These are phyloP conservation scores for Aureobasidium sp. DNA, from an alignment of 2,329 filamentous ascomycete genomes.

Conservation along the genomic window DNA sequence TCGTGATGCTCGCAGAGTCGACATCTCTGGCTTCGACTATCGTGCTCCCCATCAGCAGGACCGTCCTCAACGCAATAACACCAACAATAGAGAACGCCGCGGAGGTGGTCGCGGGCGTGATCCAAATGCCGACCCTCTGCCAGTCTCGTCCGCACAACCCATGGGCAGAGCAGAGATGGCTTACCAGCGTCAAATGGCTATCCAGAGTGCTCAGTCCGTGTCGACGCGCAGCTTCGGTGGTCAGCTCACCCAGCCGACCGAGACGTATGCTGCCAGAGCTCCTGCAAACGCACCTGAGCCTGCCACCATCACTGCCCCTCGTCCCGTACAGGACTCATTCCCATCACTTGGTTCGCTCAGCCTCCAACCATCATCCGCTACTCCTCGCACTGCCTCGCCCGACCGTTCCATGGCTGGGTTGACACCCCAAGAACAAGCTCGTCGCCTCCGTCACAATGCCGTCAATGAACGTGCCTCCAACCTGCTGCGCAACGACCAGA, in stretches of 20 bases:
- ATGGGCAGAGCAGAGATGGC: constrained; percentile 81
- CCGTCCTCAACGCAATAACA: constrained; percentile 41
- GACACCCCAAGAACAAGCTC: constrained; percentile 72
- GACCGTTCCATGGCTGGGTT: constrained; percentile 35
- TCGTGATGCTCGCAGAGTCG: constrained; percentile 75
- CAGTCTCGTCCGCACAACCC: constrained; percentile 69
- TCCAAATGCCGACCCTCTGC: constrained; percentile 75
- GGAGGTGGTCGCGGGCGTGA: constrained; percentile 66
- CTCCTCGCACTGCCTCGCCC: constrained; percentile 29
- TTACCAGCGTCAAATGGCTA: constrained; percentile 84
- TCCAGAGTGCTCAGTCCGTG: constrained; percentile 78
- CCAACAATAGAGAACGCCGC: constrained; percentile 31
- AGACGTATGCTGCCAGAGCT: constrained; percentile 40
- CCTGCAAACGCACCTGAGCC: constrained; percentile 33
- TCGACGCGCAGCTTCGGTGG: constrained; percentile 78
- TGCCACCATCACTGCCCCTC: constrained; percentile 34
- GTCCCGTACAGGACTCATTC: constrained; percentile 23
- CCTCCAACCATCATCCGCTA: constrained; percentile 27
- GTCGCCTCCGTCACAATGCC: constrained; percentile 69
- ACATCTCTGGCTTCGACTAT: constrained; percentile 80
- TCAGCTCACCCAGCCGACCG: constrained; percentile 52
- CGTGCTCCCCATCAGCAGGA: constrained; percentile 61
- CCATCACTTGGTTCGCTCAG: constrained; percentile 13
- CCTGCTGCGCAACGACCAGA: constrained; percentile 68
- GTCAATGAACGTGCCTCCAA: constrained; percentile 80